Evolutionary conservation across 108 stramenopile species (phyloP), one percentile per base, ranked within the genome.

Genomic region (Cyclotella distinguenda): DNA sequence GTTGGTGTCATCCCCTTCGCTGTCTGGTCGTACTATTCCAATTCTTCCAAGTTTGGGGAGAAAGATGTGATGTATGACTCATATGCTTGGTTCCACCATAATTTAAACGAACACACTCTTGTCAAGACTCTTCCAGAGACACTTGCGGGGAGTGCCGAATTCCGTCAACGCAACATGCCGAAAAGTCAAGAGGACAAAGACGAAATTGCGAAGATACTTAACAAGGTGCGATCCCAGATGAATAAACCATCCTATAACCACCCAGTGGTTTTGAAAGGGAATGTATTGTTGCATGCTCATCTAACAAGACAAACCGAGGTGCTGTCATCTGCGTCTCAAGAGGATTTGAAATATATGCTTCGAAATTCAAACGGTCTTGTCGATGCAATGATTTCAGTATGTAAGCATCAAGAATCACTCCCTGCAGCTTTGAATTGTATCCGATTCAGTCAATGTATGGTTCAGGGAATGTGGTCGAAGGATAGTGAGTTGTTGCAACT

Each of bases 21-120:
- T 18, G 95, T 98, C 10, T 95, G 86, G 79, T 71, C 76, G 0
- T 98, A 97, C 80, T 98, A 98, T 82, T 85, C 94, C 54, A 84
- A 96, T 59, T 96, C 95, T 5, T 85, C 86, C 67, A 93, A 97
- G 43, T 97, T 86, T 71, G 97, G 97, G 12, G 98, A 98, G 79
- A 98, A 97, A 74, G 93, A 97, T 68, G 94, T 98, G 74, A 96
- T 97, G 95, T 97, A 97, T 83, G 92, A 96, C 66, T 93, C 96
- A 30, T 98, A 97, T 72, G 82, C 86, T 5, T 96, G 94, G 91
- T 96, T 83, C 77, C 93, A 97, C 66, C 84, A 95, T 66, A 82
- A 87, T 16, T 72, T 98, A 18, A 82, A 83, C 57, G 89, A 90
- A 31, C 83, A 86, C 70, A 86, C 84, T 19, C 57, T 86, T 16